Percentiles rank a stretch among this genome's conserved stretches.
Conservation (phyloP, 306 rosid genomes). For the Elaeagnus macrophylla region DNA sequence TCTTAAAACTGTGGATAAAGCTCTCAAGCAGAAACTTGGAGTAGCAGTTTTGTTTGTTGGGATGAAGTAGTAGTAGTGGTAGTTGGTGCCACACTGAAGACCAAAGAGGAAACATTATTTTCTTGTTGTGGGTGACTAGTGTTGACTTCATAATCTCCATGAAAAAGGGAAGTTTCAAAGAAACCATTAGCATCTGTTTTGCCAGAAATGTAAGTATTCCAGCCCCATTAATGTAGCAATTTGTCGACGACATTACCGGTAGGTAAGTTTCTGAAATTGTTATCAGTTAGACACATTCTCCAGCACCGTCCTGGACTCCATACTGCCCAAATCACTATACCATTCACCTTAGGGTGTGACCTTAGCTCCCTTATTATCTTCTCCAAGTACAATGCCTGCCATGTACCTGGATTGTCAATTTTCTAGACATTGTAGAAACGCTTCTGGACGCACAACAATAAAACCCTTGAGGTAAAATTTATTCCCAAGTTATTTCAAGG, state of each 20-base stretch:
- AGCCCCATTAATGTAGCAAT: conserved; percentile 49
- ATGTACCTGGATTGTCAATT: background rate
- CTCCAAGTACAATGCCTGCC: conserved; percentile 45
- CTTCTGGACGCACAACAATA: no score
- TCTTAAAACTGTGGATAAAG: background rate
- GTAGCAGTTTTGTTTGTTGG: conserved; percentile 3
- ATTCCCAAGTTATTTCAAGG: no score
- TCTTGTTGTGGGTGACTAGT: conserved; percentile 15
- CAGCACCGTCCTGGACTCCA: conserved; percentile 44
- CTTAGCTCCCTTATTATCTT: conserved; percentile 45
- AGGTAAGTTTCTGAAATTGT: conserved; percentile 50
- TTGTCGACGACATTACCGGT: conserved; percentile 66
- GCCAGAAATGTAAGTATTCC: conserved; percentile 1
- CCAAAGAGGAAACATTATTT: conserved; percentile 12
- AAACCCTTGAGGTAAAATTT: no score
- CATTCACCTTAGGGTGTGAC: conserved; percentile 54
- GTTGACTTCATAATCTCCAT: conserved; percentile 37
- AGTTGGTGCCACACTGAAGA: conserved; percentile 12
- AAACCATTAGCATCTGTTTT: conserved; percentile 24
- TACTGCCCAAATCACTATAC: conserved; percentile 57
- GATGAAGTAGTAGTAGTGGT: background rate
- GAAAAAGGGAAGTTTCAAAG: conserved; percentile 31
- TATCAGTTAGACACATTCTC: conserved; percentile 48
- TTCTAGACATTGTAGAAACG: no score
- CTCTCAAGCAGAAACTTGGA: conserved; percentile 15